Evolutionary conservation across 192 early-diverging fungal genomes (phyloP), one percentile per base, ranked within the genome.

Genomic region (Umbelopsis sp.): DNA sequence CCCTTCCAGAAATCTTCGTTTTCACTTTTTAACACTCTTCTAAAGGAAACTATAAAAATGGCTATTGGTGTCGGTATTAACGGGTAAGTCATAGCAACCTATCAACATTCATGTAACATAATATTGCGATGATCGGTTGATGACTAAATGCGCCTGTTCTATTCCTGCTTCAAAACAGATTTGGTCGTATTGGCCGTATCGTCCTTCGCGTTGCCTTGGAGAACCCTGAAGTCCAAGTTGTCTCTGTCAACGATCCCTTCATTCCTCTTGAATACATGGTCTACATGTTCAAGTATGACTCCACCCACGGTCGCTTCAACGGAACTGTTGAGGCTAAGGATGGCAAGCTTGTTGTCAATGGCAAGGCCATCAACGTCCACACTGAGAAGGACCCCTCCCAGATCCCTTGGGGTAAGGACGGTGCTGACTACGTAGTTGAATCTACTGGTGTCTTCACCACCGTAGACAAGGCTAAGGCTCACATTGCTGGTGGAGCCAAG

Each of bases 391-490:
- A 94, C 84, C 96, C 96, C 73, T 84, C 84, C 16, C 85, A 92
- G 49, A 98, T 99, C 84, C 92, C 91, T 56, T 99, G 97, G 97
- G 92, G 90, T 47, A 70, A 74, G 24, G 77, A 81, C 29, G 90
- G 92, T 52, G 97, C 92, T 54, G 88, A 90, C 51, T 97, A 98
- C 86, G 88, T 99, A 70, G 91, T 99, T 83, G 97, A 99, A 85
- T 99, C 97, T 32, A 99, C 97, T 72, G 96, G 96, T 86, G 93
- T 97, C 70, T 99, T 99, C 87, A 97, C 96, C 83, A 92, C 93
- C 71, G 87, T 83, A 52, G 96, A 96, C 2, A 93, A 93, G 86
- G 95, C 94, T 45, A 79, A 75, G 3, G 84, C 85, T 69, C 97
- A 99, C 82, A 80, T 99, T 70, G 83, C 88, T 73, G 97, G 94